phyloP scores from a whole-genome alignment of 305 asterid genomes.

The Plantago coronopus region DNA sequence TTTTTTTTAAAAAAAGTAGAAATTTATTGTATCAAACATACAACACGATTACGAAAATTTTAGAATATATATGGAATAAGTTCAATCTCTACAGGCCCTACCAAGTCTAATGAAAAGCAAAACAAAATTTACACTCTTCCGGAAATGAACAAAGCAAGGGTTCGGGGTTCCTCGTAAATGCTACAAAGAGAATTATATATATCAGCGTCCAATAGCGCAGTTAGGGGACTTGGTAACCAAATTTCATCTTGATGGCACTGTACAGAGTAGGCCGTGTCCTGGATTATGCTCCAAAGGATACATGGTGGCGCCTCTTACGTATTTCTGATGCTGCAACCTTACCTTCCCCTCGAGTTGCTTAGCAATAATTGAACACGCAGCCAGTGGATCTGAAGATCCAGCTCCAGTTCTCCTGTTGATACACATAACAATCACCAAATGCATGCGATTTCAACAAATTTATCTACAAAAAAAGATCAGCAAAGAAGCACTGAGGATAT shows the following conservation, averaged over 20 bases:
- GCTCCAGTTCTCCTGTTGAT: constrained; percentile 68
- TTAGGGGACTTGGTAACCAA: background rate
- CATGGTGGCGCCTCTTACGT: constrained; percentile 60
- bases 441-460: too few relatives aligned
- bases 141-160: too few relatives aligned
- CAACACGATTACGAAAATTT: too few relatives aligned
- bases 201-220: too few relatives aligned
- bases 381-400: constrained; percentile 65
- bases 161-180: constrained; percentile 16
- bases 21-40: too few relatives aligned
- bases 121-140: constrained; percentile 5
- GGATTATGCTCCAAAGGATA: constrained; percentile 81
- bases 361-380: constrained; percentile 59
- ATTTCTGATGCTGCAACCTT: constrained; percentile 42
- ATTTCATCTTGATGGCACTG: constrained; percentile 43
- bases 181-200: constrained; percentile 23
- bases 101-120: background rate
- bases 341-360: constrained; percentile 46
- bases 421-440: background rate
- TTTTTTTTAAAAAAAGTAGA: too few relatives aligned
- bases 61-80: too few relatives aligned
- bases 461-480: too few relatives aligned
- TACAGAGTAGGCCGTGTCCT: constrained; percentile 77
- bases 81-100: background rate
- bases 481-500: too few relatives aligned